phyloP scores from a whole-genome alignment of 306 rosid species.

The Amphicarpaea edgeworthii region DNA sequence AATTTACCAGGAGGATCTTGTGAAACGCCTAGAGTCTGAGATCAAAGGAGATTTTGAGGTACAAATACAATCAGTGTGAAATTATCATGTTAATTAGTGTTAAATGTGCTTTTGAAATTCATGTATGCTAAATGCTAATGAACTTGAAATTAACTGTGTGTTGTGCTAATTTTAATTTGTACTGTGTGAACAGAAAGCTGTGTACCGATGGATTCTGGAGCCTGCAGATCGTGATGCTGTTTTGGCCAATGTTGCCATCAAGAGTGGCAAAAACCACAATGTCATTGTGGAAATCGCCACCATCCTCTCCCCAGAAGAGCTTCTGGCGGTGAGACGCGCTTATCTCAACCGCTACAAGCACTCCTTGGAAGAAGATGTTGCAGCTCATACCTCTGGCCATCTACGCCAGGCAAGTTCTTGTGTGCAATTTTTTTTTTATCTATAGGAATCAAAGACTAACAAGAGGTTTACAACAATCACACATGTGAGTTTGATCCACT shows the following conservation, averaged over 20 bases:
- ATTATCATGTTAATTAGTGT: background rate
- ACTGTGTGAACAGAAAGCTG: constrained; percentile 83
- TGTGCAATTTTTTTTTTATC: no score
- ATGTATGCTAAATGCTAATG: constrained; percentile 29
- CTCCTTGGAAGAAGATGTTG: constrained; percentile 87
- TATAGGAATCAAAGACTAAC: no score
- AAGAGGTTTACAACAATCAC: no score
- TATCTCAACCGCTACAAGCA: constrained; percentile 64
- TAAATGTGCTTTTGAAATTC: background rate
- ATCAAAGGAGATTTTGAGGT: constrained; percentile 86
- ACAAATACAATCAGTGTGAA: constrained; percentile 30
- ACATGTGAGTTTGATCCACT: background rate
- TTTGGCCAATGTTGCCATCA: constrained; percentile 68
- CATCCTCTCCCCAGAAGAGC: constrained; percentile 69
- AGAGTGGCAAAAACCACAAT: constrained; percentile 55
- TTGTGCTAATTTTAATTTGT: no score
- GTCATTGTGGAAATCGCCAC: constrained; percentile 68
- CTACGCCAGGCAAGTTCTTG: constrained; percentile 66
- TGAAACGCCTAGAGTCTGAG: constrained; percentile 83
- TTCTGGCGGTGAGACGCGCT: constrained; percentile 59
- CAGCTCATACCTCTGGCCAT: constrained; percentile 71
- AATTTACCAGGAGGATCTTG: constrained; percentile 72
- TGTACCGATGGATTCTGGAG: constrained; percentile 79
- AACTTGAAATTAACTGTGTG: background rate
- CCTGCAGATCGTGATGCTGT: constrained; percentile 83